Base-by-base conservation (phyloP, 2,329 filamentous ascomycete species). In the Pseudovirgaria hyperparasitica region DNA sequence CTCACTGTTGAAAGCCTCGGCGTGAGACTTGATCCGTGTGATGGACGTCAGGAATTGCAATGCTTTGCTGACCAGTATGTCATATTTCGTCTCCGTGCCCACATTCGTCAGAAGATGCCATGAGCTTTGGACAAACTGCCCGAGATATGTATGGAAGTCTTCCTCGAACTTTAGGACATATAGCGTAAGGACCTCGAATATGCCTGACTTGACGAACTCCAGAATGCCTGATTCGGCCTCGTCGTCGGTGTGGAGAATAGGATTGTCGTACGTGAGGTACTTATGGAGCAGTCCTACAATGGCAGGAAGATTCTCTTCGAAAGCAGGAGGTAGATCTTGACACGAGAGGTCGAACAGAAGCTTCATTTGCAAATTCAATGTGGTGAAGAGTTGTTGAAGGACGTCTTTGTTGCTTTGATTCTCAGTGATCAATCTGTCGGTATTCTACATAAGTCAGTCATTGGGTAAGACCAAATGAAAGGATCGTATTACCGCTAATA, bases 121-220 rank as follows among this genome's bases (percentile, higher is more conserved):
- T 1, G 82, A 86, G 39, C 77, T 90, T 33, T 76, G 76, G 37
- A 94, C 82, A 57, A 98, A 96, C 19, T 78, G 77, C 33, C 74
- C 69, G 23, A 90, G 74, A 42, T 86, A 76, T 23, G 70, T 61
- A 28, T 79, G 79, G 53, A 98, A 94, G 28, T 82, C 90, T 41
- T 98, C 90, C 48, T 94, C 82, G 52, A 85, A 98, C 57, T 96
- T 98, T 50, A 84, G 76, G 11, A 86, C 81, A 54, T 90, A 96
- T 2, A 98, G 69, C 40, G 87, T 81, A 42, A 98, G 61, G 3
- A 73, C 77, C 45, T 94, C 84, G 54, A 92, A 96, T 28, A 96
- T 94, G 35, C 85, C 86, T 17, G 87, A 82, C 57, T 90, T 92
- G 37, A 90, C 80, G 39, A 72, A 80, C 48, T 98, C 90, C 32